Conservation (phyloP, 768 basidiomycete genomes). For the Lepiota brunneoincarnata region DNA sequence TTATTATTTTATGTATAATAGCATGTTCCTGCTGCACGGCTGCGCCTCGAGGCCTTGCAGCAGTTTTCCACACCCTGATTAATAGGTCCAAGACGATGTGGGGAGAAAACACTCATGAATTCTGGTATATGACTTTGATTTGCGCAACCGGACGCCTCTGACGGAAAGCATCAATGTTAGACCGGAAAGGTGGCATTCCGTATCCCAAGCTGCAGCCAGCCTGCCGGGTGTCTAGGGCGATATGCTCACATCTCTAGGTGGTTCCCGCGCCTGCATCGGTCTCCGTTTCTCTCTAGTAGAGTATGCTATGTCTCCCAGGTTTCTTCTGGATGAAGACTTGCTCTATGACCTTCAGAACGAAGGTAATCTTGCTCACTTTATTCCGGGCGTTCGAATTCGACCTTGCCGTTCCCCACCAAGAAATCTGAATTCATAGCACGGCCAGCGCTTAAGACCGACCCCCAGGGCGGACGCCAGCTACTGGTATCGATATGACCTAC, state of each 20-base stretch:
- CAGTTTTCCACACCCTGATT: no score
- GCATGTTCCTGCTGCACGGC: constrained; percentile 6
- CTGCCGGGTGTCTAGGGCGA: constrained; percentile 62
- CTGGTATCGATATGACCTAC: constrained; percentile 35
- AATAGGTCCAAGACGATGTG: constrained; percentile 52
- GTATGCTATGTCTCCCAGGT: constrained; percentile 32
- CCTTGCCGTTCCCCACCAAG: constrained; percentile 43
- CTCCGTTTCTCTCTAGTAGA: constrained; percentile 63
- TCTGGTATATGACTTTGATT: constrained; percentile 37
- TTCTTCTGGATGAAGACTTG: not conserved
- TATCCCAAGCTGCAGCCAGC: constrained; percentile 37
- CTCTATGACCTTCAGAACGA: constrained; percentile 18
- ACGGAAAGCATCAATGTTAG: constrained; percentile 26
- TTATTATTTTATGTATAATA: constrained; percentile 3
- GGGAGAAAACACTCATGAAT: constrained; percentile 62
- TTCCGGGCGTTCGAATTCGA: constrained; percentile 54
- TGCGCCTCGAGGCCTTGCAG: constrained; percentile 5
- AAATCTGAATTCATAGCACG: constrained; percentile 35
- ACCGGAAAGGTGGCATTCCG: constrained; percentile 59
- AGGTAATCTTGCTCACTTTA: constrained; percentile 43
- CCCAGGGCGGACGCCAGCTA: constrained; percentile 35
- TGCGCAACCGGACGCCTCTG: not conserved
- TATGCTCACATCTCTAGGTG: constrained; percentile 56
- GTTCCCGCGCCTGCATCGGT: constrained; percentile 63
- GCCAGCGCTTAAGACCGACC: constrained; percentile 40